These are phyloP conservation scores for Rhizomucor pusillus DNA, from an alignment of 371 early-diverging fungal genomes.

Conservation along the genomic window DNA sequence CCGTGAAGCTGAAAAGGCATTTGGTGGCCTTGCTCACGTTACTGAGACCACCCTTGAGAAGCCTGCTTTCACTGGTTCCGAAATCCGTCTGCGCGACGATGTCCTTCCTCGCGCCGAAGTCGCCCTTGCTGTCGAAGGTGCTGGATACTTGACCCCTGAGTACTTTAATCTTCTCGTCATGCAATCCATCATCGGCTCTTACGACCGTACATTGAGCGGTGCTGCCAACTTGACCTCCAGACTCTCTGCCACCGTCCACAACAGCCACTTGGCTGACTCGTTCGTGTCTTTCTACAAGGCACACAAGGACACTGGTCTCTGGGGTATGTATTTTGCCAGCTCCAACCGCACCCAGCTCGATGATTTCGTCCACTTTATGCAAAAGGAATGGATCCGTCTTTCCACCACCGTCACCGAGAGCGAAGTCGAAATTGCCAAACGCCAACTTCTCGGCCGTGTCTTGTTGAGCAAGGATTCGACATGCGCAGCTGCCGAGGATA, in stretches of 20 bases:
- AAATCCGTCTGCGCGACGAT: conserved; percentile 89
- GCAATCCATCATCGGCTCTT: conserved; percentile 87
- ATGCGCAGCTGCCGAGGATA: conserved; percentile 87
- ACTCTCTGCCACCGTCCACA: conserved; percentile 74
- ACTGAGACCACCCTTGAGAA: conserved; percentile 29
- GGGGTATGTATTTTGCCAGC: conserved; percentile 86
- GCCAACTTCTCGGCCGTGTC: conserved; percentile 82
- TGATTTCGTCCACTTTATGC: conserved; percentile 83
- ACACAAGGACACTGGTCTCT: conserved; percentile 94
- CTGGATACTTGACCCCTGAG: conserved; percentile 83
- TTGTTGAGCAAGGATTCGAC: conserved; percentile 87
- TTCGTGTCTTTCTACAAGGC: conserved; percentile 95
- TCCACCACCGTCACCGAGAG: conserved; percentile 77
- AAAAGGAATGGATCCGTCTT: conserved; percentile 89
- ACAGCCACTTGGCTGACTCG: conserved; percentile 85
- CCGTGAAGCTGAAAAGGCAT: conserved; percentile 85
- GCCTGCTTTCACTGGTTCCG: conserved; percentile 84
- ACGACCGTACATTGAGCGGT: conserved; percentile 86
- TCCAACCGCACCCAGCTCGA: conserved; percentile 77
- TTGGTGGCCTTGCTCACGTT: conserved; percentile 58
- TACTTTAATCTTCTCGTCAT: conserved; percentile 91
- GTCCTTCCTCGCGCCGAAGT: conserved; percentile 88
- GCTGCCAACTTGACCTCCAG: conserved; percentile 80
- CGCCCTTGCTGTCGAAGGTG: conserved; percentile 92
- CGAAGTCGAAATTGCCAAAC: conserved; percentile 95